Evolutionary conservation across 352 stramenopile genomes (phyloP), one percentile per base, ranked within the genome.

Genomic region (Phytophthora ramorum): DNA sequence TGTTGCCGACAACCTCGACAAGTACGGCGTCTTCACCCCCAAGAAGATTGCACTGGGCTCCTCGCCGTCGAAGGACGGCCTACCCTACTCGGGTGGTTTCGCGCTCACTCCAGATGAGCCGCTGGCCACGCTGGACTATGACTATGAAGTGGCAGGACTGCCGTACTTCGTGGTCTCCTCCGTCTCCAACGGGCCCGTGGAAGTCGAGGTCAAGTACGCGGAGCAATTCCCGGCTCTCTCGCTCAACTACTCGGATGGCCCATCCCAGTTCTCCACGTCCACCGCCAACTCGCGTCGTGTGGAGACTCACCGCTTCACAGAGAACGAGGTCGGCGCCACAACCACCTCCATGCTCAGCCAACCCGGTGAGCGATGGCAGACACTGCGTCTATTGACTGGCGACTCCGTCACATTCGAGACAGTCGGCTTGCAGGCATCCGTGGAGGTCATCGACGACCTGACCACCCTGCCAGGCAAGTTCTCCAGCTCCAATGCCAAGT

Each of bases 181-280:
- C 12, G 48, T 76, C 50, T 63, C 38, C 14, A 58, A 64, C 14
- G 69, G 58, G 2, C 63, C 57, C 8, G 68, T 76, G 22, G 61
- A 75, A 19, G 28, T 76, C 52, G 68, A 76, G 28, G 68, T 76
- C 45, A 76, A 76, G 53, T 76, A 72, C 63, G 59, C 63, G 19
- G 68, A 76, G 53, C 68, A 70, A 43, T 76, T 76, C 26, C 37
- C 57, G 12, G 46, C 58, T 16, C 62, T 72, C 6, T 72, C 57
- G 16, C 54, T 51, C 13, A 66, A 72, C 28, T 69, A 51, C 19
- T 72, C 68, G 52, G 68, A 76, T 30, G 68, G 68, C 1, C 53
- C 53, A 13, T 72, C 66, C 46, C 65, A 66, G 37, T 70, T 66
- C 45, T 48, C 63, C 7, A 69, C 63, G 3, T 55, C 68, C 35